Evolutionary conservation across 495 filamentous ascomycete genomes (phyloP).

Genomic region (Trichoderma erinaceum): DNA sequence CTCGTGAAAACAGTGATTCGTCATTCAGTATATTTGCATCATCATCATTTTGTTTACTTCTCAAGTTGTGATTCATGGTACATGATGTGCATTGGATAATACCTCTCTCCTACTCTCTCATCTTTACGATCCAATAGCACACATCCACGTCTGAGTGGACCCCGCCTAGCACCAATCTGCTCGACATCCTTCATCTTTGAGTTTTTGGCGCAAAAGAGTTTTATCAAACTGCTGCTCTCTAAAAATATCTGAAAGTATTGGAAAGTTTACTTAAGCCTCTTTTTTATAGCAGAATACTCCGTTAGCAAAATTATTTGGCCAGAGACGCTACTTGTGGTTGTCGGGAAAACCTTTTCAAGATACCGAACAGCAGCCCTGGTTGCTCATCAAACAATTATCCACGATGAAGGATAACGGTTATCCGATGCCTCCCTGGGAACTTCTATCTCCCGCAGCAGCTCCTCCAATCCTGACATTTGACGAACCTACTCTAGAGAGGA

Average conservation of each 20-base stretch:
- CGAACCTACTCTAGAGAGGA: background rate
- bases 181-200: background rate
- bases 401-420: background rate
- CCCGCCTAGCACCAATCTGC: background rate
- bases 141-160: slow-evolving; percentile 8
- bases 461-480: background rate
- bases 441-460: background rate
- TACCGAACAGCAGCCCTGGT: background rate
- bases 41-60: background rate
- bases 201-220: background rate
- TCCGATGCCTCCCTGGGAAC: background rate
- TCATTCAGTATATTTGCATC: background rate
- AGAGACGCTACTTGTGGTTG: no score
- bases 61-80: background rate
- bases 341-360: no score
- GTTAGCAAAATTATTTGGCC: no score
- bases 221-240: background rate
- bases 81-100: background rate
- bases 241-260: no score
- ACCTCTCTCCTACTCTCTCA: background rate
- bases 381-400: background rate
- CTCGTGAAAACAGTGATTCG: background rate
- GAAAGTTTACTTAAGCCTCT: no score
- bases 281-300: no score
- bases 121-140: background rate